Conservation (phyloP, 345 rosid genomes). For the Sonneratia caseolaris region DNA sequence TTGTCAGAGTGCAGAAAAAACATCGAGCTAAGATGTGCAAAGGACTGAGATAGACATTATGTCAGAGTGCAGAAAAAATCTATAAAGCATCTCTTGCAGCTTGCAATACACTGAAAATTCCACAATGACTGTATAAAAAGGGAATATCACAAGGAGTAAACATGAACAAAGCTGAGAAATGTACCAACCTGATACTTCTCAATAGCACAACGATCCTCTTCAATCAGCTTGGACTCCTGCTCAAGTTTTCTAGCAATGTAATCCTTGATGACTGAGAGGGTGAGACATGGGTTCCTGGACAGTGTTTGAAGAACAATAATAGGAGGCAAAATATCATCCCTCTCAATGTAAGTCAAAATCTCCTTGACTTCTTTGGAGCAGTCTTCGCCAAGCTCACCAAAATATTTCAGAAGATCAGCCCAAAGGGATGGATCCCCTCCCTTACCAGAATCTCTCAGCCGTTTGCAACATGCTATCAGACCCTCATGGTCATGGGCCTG, state of each 20-base stretch:
- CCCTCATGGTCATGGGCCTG: constrained; percentile 94
- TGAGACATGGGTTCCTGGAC: constrained; percentile 87
- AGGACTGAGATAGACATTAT: background rate
- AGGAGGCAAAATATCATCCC: constrained; percentile 94
- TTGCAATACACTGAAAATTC: background rate
- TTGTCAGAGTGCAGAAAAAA: background rate
- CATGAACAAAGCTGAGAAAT: background rate
- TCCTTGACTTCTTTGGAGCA: constrained; percentile 96
- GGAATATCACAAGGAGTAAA: background rate
- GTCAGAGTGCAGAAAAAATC: background rate
- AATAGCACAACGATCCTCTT: constrained; percentile 81
- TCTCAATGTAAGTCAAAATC: constrained; percentile 76
- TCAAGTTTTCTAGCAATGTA: constrained; percentile 93
- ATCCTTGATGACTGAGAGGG: constrained; percentile 92
- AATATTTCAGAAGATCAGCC: constrained; percentile 96
- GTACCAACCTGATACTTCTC: constrained; percentile 84
- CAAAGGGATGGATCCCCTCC: constrained; percentile 96
- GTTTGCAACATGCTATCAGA: constrained; percentile 89
- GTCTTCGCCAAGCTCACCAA: constrained; percentile 98
- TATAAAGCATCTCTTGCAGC: background rate
- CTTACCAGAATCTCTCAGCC: constrained; percentile 79
- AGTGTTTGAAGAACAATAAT: constrained; percentile 88
- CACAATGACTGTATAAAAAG: background rate
- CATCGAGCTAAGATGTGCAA: background rate
- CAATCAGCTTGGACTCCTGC: constrained; percentile 85